Conservation (phyloP, 108 stramenopile genomes). For the Skeletonema menzelii region DNA sequence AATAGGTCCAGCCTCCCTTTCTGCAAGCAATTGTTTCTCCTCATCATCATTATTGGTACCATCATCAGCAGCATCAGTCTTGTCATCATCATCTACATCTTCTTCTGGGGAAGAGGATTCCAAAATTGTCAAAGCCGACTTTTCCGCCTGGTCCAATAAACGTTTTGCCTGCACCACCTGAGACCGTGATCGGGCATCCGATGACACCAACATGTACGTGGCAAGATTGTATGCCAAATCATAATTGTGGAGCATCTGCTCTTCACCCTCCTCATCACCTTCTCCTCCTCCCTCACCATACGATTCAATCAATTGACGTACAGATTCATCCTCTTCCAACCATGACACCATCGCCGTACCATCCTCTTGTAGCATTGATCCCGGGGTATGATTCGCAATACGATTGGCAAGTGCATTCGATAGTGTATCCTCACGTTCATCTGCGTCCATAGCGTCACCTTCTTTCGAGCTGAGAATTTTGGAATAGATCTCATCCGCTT, state of each 20-base stretch:
- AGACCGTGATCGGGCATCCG: conserved; percentile 22
- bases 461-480: neutral
- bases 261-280: neutral
- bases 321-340: conserved; percentile 34
- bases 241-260: conserved; percentile 42
- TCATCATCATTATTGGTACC: conserved; percentile 7
- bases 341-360: neutral
- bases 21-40: conserved; percentile 21
- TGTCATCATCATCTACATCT: neutral
- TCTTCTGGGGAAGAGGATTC: conserved; percentile 16
- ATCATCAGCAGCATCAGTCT: neutral
- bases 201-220: conserved; percentile 40
- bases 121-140: conserved; percentile 35
- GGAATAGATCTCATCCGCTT: conserved; percentile 27
- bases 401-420: conserved; percentile 51
- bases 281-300: conserved; percentile 11
- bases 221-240: conserved; percentile 49
- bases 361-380: conserved; percentile 7
- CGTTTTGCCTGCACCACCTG: conserved; percentile 24
- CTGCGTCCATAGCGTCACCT: conserved; percentile 15
- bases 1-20: conserved; percentile 42
- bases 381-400: conserved; percentile 44
- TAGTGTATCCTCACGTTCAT: conserved; percentile 41
- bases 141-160: conserved; percentile 37
- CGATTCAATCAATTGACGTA: conserved; percentile 5